Evolutionary conservation across 768 basidiomycete genomes (phyloP).

Genomic region (Lentinula boryana): DNA sequence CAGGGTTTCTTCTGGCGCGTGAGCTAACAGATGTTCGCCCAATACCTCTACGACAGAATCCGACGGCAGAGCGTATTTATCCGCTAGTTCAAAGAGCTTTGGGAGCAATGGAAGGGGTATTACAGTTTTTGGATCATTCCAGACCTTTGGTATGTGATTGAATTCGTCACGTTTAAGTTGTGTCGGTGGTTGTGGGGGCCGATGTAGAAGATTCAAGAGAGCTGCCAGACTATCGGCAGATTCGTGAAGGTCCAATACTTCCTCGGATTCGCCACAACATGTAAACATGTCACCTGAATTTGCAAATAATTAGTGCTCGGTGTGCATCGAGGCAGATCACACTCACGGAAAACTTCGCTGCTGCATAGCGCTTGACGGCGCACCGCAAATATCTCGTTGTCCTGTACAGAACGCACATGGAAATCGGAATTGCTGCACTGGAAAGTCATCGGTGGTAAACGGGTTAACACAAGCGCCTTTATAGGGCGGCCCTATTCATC

Average conservation of each 20-base stretch:
- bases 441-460: conserved; percentile 22
- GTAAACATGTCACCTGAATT: conserved; percentile 61
- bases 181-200: conserved; percentile 42
- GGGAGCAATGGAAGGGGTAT: conserved; percentile 65
- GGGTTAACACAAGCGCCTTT: background rate
- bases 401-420: conserved; percentile 45
- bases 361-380: conserved; percentile 40
- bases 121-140: conserved; percentile 34
- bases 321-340: background rate
- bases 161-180: conserved; percentile 23
- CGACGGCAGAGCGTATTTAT: conserved; percentile 56
- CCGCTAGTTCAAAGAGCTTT: conserved; percentile 48
- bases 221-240: conserved; percentile 37
- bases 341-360: conserved; percentile 63
- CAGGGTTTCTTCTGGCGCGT: conserved; percentile 46
- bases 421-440: conserved; percentile 49
- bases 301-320: background rate
- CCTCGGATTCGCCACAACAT: conserved; percentile 37
- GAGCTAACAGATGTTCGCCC: conserved; percentile 45
- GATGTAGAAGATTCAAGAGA: conserved; percentile 53
- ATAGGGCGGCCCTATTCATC: background rate
- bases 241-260: conserved; percentile 52
- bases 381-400: conserved; percentile 44
- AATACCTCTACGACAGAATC: conserved; percentile 36
- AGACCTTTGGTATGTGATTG: conserved; percentile 22